Conservation (phyloP, 2,329 filamentous ascomycete species). For the Penicillium sp. region DNA sequence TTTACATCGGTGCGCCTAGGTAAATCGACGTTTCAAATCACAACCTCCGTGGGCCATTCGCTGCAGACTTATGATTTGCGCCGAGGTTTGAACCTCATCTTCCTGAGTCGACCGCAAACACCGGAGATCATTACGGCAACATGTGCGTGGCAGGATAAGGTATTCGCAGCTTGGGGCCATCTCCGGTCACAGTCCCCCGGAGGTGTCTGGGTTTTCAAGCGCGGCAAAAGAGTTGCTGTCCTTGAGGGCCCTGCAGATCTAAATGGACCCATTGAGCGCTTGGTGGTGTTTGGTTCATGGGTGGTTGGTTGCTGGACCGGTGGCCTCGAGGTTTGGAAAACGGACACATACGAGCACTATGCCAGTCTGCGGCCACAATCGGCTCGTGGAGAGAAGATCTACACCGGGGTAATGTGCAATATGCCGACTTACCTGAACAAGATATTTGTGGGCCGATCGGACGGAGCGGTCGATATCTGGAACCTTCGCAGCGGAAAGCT, state of each 20-base stretch:
- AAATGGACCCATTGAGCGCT: slow-evolving; percentile 62
- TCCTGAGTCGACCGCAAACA: slow-evolving; percentile 84
- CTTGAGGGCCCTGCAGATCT: slow-evolving; percentile 57
- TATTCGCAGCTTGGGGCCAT: slow-evolving; percentile 84
- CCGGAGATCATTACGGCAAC: slow-evolving; percentile 78
- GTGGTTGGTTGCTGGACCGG: slow-evolving; percentile 69
- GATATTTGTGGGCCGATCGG: slow-evolving; percentile 74
- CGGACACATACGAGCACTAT: slow-evolving; percentile 73
- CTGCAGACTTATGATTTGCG: slow-evolving; percentile 94
- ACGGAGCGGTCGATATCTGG: slow-evolving; percentile 93
- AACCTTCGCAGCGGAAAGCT: slow-evolving; percentile 87
- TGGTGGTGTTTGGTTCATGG: slow-evolving; percentile 84
- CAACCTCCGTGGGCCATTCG: slow-evolving; percentile 80
- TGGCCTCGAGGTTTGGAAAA: slow-evolving; percentile 82
- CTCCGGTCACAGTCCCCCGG: slow-evolving; percentile 32
- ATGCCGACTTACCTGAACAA: slow-evolving; percentile 97
- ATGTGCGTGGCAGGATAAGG: slow-evolving; percentile 72
- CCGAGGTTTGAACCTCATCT: slow-evolving; percentile 81
- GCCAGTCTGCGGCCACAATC: slow-evolving; percentile 62
- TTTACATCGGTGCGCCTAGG: slow-evolving; percentile 83
- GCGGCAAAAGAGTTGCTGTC: slow-evolving; percentile 74
- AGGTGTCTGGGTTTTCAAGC: slow-evolving; percentile 84
- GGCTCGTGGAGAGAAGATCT: slow-evolving; percentile 53
- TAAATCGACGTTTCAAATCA: slow-evolving; percentile 94
- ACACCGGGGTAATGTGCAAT: slow-evolving; percentile 70